phyloP scores from a whole-genome alignment of 2,329 filamentous ascomycete genomes.

The Phaeophleospora eucalypticola region DNA sequence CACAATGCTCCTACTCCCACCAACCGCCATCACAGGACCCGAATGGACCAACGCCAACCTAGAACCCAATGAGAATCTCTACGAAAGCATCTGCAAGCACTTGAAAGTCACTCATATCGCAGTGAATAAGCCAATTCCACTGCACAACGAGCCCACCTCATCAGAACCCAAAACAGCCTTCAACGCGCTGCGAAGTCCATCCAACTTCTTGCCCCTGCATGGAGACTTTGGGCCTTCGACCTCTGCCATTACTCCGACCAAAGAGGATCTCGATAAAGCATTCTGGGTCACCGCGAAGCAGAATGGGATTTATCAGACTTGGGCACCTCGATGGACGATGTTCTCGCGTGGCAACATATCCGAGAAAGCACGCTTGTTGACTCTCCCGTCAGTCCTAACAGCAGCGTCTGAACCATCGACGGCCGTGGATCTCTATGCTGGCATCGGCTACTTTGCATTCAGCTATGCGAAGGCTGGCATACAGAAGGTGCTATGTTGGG shows the following conservation, averaged over 20 bases:
- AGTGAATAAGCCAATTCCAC: slow-evolving; percentile 54
- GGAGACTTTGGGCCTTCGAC: slow-evolving; percentile 67
- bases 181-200: slow-evolving; percentile 72
- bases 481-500: slow-evolving; percentile 72
- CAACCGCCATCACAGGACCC: slow-evolving; percentile 40
- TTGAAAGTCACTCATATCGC: slow-evolving; percentile 55
- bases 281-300: slow-evolving; percentile 79
- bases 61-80: slow-evolving; percentile 37
- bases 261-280: slow-evolving; percentile 58
- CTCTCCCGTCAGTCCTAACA: slow-evolving; percentile 33
- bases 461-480: slow-evolving; percentile 71
- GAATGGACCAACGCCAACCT: slow-evolving; percentile 30
- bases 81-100: slow-evolving; percentile 37
- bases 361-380: slow-evolving; percentile 75
- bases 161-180: slow-evolving; percentile 38
- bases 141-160: slow-evolving; percentile 4
- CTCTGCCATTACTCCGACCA: slow-evolving; percentile 26
- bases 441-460: slow-evolving; percentile 92
- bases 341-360: slow-evolving; percentile 87
- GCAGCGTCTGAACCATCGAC: slow-evolving; percentile 32
- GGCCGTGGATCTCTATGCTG: slow-evolving; percentile 77
- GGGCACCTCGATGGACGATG: slow-evolving; percentile 90
- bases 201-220: slow-evolving; percentile 63
- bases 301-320: slow-evolving; percentile 71
- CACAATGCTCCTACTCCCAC: slow-evolving; percentile 54